Conservation (phyloP, 768 basidiomycete species). For the Tylopilus felleus region DNA sequence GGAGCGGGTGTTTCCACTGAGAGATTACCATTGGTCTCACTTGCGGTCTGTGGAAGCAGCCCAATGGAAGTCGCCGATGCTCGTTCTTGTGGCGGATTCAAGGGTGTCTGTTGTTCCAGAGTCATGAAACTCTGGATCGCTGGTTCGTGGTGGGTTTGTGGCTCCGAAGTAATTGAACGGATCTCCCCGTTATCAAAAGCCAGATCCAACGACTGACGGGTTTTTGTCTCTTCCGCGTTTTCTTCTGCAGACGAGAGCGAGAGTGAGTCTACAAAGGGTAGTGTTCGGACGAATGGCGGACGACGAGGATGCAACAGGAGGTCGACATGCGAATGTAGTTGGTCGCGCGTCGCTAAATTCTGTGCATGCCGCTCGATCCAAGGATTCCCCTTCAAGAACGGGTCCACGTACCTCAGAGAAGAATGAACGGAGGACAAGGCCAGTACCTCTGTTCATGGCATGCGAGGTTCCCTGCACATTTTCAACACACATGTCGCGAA, state of each 20-base stretch:
- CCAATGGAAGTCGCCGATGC: background rate
- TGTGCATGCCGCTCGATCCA: conserved; percentile 9
- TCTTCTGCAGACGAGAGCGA: conserved; percentile 64
- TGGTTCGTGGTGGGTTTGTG: background rate
- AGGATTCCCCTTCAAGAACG: background rate
- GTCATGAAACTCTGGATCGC: background rate
- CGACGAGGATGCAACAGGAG: conserved; percentile 74
- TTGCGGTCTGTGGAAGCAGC: background rate
- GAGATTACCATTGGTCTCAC: background rate
- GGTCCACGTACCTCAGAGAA: conserved; percentile 30
- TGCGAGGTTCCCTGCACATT: conserved; percentile 53
- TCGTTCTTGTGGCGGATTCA: background rate
- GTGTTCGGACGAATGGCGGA: conserved; percentile 67
- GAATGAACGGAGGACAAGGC: conserved; percentile 49
- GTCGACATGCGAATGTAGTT: conserved; percentile 45
- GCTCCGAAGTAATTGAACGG: background rate
- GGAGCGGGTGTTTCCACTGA: background rate
- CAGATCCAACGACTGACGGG: conserved; percentile 42
- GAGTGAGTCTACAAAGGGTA: conserved; percentile 60
- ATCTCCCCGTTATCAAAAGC: conserved; percentile 13
- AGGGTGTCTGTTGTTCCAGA: background rate
- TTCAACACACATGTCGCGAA: conserved; percentile 48
- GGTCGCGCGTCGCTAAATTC: conserved; percentile 12
- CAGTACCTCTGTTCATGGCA: conserved; percentile 58
- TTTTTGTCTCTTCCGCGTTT: conserved; percentile 55